These are phyloP conservation scores for Tylopilus rubrobrunneus DNA, from an alignment of 768 basidiomycete genomes.

Conservation along the genomic window DNA sequence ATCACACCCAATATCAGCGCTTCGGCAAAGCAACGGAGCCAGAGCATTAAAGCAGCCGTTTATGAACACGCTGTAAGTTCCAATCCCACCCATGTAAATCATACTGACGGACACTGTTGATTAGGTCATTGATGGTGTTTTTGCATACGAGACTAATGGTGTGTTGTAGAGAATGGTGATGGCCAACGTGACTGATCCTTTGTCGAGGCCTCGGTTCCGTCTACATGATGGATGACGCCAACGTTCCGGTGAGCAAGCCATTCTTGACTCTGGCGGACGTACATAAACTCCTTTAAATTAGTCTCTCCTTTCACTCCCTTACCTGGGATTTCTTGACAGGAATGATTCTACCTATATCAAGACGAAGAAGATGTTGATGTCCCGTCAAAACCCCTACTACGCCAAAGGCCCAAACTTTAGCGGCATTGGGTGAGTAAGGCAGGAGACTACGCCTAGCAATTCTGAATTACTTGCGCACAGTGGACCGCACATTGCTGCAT, in stretches of 20 bases:
- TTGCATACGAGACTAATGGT: slow-evolving; percentile 80
- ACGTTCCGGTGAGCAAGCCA: slow-evolving; percentile 60
- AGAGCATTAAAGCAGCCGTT: slow-evolving; percentile 54
- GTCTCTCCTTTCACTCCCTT: slow-evolving; percentile 77
- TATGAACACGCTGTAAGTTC: slow-evolving; percentile 54
- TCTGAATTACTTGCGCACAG: slow-evolving; percentile 31
- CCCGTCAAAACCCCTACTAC: slow-evolving; percentile 66
- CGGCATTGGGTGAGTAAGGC: slow-evolving; percentile 59
- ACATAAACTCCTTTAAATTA: slow-evolving; percentile 21
- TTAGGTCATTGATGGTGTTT: slow-evolving; percentile 62
- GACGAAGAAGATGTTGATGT: slow-evolving; percentile 62
- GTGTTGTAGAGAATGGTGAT: slow-evolving; percentile 1
- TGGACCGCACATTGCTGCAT: slow-evolving; percentile 70
- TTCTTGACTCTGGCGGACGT: not conserved
- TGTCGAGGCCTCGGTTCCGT: slow-evolving; percentile 56
- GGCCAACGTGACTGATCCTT: not conserved
- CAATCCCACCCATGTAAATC: not conserved
- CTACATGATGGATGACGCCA: slow-evolving; percentile 84
- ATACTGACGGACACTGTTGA: not conserved
- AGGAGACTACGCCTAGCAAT: not conserved
- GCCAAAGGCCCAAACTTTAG: slow-evolving; percentile 59
- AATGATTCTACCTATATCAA: slow-evolving; percentile 54
- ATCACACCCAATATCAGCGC: slow-evolving; percentile 48
- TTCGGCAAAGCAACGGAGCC: slow-evolving; percentile 55
- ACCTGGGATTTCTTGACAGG: slow-evolving; percentile 71